Conservation (phyloP, 2,329 filamentous ascomycete species). For the Apiospora rasikravindrae region DNA sequence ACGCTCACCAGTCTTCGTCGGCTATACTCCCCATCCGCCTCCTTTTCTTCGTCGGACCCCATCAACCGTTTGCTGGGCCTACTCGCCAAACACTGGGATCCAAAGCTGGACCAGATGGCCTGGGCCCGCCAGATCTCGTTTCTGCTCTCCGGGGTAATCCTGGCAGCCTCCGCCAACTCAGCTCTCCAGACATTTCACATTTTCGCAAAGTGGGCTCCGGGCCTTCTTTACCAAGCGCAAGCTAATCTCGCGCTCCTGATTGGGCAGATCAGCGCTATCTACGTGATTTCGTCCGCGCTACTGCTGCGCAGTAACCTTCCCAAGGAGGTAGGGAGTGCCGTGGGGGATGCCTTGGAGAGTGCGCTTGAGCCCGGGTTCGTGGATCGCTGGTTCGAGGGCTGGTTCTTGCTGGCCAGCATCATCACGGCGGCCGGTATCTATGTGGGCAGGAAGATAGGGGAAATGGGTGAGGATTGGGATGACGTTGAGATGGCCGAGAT, state of each 20-base stretch:
- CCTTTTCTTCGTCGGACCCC: slow-evolving; percentile 76
- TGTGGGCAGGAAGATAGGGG: slow-evolving; percentile 67
- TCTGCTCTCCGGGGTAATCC: slow-evolving; percentile 80
- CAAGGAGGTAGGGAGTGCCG: slow-evolving; percentile 75
- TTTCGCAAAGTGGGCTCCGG: slow-evolving; percentile 76
- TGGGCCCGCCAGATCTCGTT: slow-evolving; percentile 90
- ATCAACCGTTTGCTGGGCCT: slow-evolving; percentile 84
- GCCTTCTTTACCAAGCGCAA: slow-evolving; percentile 73
- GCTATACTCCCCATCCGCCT: slow-evolving; percentile 48
- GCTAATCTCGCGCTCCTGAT: slow-evolving; percentile 81
- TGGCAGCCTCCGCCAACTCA: slow-evolving; percentile 79
- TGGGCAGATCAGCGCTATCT: slow-evolving; percentile 81
- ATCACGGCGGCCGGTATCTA: slow-evolving; percentile 75
- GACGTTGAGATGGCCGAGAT: slow-evolving; percentile 70
- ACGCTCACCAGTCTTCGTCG: slow-evolving; percentile 71
- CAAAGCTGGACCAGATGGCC: slow-evolving; percentile 77
- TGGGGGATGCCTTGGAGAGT: slow-evolving; percentile 77
- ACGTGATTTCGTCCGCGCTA: slow-evolving; percentile 81
- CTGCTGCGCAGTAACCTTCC: slow-evolving; percentile 81
- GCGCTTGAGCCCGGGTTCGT: slow-evolving; percentile 76
- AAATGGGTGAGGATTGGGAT: slow-evolving; percentile 62
- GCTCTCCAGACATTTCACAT: slow-evolving; percentile 86
- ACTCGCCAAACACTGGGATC: slow-evolving; percentile 83
- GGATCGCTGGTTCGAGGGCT: slow-evolving; percentile 85
- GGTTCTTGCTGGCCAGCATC: slow-evolving; percentile 75